These are phyloP conservation scores for Tuber melanosporum DNA, from an alignment of 495 filamentous ascomycete species.

Conservation along the genomic window DNA sequence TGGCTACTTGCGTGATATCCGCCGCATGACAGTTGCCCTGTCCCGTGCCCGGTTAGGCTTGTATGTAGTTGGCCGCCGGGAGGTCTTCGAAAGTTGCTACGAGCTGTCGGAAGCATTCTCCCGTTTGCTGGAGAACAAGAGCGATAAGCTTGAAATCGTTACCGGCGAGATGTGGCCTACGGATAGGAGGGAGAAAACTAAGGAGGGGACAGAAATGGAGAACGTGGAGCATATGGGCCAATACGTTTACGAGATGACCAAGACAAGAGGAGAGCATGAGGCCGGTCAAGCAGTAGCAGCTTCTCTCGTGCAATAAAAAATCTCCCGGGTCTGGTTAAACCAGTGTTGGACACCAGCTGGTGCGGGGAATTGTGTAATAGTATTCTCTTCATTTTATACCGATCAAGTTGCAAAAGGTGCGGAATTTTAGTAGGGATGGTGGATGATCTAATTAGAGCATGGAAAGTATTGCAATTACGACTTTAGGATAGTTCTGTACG, in stretches of 20 bases:
- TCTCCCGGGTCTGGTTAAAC: background rate
- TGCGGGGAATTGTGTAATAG: background rate
- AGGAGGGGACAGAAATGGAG: conserved; percentile 65
- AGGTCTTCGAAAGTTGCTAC: conserved; percentile 81
- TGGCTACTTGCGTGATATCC: conserved; percentile 90
- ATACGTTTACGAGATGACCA: conserved; percentile 96
- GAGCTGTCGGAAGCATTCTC: conserved; percentile 84
- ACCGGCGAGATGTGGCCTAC: conserved; percentile 82
- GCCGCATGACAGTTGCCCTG: conserved; percentile 91
- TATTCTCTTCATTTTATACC: background rate
- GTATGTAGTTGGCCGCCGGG: conserved; percentile 85
- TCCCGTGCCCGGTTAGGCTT: conserved; percentile 87
- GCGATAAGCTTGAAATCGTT: conserved; percentile 71
- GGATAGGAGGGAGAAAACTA: conserved; percentile 53
- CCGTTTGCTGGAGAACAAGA: conserved; percentile 57
- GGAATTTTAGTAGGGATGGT: background rate
- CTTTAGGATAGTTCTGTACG: background rate
- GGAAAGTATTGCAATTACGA: background rate
- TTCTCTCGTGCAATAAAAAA: background rate
- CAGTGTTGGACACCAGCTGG: background rate
- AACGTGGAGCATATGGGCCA: conserved; percentile 90
- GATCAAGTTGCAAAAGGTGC: background rate
- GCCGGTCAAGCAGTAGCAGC: conserved; percentile 45
- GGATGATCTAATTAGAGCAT: background rate
- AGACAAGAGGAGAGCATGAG: conserved; percentile 64